Evolutionary conservation across 805 yeast species (phyloP).

Genomic region (Komagataella kurtzmanii): DNA sequence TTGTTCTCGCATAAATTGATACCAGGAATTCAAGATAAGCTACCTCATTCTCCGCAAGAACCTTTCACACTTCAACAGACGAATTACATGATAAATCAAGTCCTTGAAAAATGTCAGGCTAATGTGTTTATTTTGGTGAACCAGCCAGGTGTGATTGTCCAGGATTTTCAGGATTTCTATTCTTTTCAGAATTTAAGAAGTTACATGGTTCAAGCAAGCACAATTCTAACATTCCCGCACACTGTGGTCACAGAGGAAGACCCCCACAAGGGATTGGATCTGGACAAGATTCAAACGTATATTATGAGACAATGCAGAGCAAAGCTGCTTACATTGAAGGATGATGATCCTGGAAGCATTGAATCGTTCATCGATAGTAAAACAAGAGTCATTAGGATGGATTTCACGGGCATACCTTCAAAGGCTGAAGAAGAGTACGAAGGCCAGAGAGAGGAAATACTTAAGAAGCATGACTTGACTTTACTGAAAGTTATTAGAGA

Average conservation of each 20-base stretch:
- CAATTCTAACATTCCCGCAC: constrained; percentile 46
- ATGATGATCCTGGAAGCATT: constrained; percentile 27
- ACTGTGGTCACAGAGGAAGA: constrained; percentile 12
- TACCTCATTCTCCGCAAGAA: constrained; percentile 15
- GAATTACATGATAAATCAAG: constrained; percentile 7
- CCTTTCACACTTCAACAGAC: constrained; percentile 16
- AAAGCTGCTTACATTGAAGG: constrained; percentile 22
- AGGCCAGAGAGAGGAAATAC: constrained; percentile 15
- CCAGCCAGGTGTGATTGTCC: constrained; percentile 35
- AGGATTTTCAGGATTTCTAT: constrained; percentile 29
- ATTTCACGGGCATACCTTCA: constrained; percentile 36
- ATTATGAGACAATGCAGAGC: constrained; percentile 41
- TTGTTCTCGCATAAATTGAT: constrained; percentile 13
- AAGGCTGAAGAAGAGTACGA: constrained; percentile 23
- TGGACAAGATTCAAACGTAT: constrained; percentile 25
- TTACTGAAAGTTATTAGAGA: constrained; percentile 46
- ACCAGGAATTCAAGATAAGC: constrained; percentile 14
- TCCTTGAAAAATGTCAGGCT: constrained; percentile 28
- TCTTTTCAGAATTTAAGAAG: constrained; percentile 35
- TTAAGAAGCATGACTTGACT: constrained; percentile 16
- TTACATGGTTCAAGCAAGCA: constrained; percentile 42
- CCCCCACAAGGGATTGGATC: constrained; percentile 20
- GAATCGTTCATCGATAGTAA: constrained; percentile 48
- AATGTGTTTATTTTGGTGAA: constrained; percentile 44
- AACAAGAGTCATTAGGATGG: constrained; percentile 47